phyloP scores from a whole-genome alignment of 2,329 filamentous ascomycete genomes.

The Dryadomyces quercivorus region DNA sequence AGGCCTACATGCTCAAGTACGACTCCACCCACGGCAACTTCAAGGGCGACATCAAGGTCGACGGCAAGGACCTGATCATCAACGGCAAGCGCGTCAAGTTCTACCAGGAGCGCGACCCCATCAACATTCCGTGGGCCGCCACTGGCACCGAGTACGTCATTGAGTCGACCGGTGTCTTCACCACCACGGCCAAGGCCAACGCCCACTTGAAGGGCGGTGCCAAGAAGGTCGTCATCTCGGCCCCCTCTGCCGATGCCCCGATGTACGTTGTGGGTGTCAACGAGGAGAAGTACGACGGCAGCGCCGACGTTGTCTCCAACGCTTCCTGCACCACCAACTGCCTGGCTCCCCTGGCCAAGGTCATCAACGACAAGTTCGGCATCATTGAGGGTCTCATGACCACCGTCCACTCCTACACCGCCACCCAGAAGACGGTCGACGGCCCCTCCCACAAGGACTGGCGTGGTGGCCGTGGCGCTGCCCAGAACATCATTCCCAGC shows the following conservation, averaged over 20 bases:
- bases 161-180: conserved; percentile 98
- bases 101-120: conserved; percentile 85
- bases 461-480: conserved; percentile 96
- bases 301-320: conserved; percentile 92
- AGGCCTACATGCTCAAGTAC: conserved; percentile 99
- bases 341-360: conserved; percentile 97
- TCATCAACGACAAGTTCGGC: conserved; percentile 95
- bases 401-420: conserved; percentile 99
- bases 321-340: conserved; percentile 99
- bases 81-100: conserved; percentile 94
- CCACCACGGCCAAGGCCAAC: conserved; percentile 90
- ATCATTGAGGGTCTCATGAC: conserved; percentile 99
- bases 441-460: conserved; percentile 98
- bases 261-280: conserved; percentile 99
- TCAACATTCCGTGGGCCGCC: conserved; percentile 79
- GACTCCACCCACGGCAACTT: conserved; percentile 94
- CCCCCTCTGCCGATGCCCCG: conserved; percentile 86
- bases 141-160: conserved; percentile 87
- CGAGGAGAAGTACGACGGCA: conserved; percentile 83
- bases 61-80: conserved; percentile 62
- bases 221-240: conserved; percentile 95
- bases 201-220: conserved; percentile 92
- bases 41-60: conserved; percentile 77
- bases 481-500: conserved; percentile 99
- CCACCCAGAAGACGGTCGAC: conserved; percentile 98